Base-by-base conservation (phyloP, 176 grass and related monocot genomes). In the Bromus sterilis region DNA sequence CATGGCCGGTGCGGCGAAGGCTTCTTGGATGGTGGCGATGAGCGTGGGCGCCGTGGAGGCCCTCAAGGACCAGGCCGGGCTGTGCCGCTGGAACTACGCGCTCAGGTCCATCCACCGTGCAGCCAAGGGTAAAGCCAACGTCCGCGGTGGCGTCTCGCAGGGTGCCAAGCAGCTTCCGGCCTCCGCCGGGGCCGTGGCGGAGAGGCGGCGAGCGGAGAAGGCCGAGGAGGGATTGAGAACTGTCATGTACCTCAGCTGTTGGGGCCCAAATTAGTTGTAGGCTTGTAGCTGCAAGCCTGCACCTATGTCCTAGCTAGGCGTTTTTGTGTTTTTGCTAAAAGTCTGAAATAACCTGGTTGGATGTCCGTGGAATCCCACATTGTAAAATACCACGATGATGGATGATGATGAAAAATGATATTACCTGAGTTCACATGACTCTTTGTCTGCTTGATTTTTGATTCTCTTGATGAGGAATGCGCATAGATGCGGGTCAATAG, bases 231-330 rank as follows among this genome's bases (percentile, higher is more conserved):
- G 77, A 43, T 1, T 97, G 73, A 86, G 89, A 49, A 91, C 87
- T 0, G 82, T 91, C 20, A 91, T 97, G 89, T 91, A 94, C 57
- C 78, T 89, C 78, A 91, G 87, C 59, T 87, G 82, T 80, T 93
- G 94, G 91, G 81, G 84, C 3, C 78, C 86, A 1, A 92, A 92
- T 58, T 95, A 83, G 60, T 40, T n/a, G n/a, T n/a, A n/a, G n/a
- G n/a, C n/a, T n/a, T n/a, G n/a, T n/a, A 24, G 2, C 43, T 14
- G 8, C 29, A n/a, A 23, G 2, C n/a, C n/a, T n/a, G n/a, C n/a
- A n/a, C n/a, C n/a, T n/a, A n/a, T n/a, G n/a, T n/a, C 43, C 58
- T 60, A 26, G 21, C 24, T 36, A n/a, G 18, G 57, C n/a, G n/a
- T n/a, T n/a, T n/a, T n/a, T 11, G 9, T 55, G 29, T 43, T n/a